Evolutionary conservation across 352 stramenopile genomes (phyloP), one percentile per base, ranked within the genome.

Genomic region (Globisporangium ultimum): DNA sequence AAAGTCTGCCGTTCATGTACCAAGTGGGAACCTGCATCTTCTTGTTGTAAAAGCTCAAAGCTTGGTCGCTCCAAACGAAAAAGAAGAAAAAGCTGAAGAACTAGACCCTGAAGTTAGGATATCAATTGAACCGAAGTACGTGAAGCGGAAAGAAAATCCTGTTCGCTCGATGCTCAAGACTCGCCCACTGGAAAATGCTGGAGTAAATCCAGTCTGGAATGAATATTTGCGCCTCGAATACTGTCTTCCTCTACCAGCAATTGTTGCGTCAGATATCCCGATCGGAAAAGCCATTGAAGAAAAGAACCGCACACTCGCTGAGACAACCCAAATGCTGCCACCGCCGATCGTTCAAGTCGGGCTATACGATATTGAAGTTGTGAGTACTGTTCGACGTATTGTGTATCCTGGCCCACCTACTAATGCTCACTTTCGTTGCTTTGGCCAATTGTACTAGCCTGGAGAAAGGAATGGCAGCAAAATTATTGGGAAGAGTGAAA

Each of bases 211-310:
- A n/a, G 66, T 55, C 2, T 86, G 76, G 76, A 75, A 79, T 45
- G 72, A 86, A 56, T 83, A 83, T 46, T 53, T 86, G 17, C 62
- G 70, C 10, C 57, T 83, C 14, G 76, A 86, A 28, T 86, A 80
- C 38, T 59, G 64, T 6, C 58, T 76, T 17, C 63, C 63, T 49
- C 46, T 45, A 6, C 53, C 59, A 17, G 20, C 55, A 15, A 36
- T 24, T 2, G 51, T 22, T 36, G 21, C 36, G 15, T 46, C 54
- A 38, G 13, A 51, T 18, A 22, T 53, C 13, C 18, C 60, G 15
- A 40, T 62, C 18, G 56, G 56, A 2, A 50, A 56, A 51, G 18
- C 22, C 7, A 55, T 62, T 6, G 56, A 62, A 43, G 48, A 28
- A 32, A 32, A 32, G 14, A 48, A 4, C 9, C 48, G 6, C 21